Conservation (phyloP, 768 basidiomycete species). For the Lactifluus hygrophoroides region DNA sequence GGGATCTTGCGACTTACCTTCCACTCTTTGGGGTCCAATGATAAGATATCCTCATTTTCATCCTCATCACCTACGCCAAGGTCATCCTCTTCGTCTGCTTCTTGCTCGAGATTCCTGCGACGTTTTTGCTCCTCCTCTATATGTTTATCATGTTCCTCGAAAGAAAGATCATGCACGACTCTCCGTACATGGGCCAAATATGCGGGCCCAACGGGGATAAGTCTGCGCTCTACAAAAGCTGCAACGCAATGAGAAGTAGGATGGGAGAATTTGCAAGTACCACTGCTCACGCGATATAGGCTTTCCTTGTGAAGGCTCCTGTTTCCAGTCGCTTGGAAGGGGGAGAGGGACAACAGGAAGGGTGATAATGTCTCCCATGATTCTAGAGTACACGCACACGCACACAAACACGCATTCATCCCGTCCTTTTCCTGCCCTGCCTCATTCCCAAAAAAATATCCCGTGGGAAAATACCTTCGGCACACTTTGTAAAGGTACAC, state of each 20-base stretch:
- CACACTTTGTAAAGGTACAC: background rate
- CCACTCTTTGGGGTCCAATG: constrained; percentile 96
- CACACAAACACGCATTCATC: too few relatives aligned
- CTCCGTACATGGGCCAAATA: constrained; percentile 80
- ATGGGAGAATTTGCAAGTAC: constrained; percentile 1
- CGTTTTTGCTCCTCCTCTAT: constrained; percentile 46
- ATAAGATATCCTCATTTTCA: constrained; percentile 60
- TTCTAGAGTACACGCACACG: too few relatives aligned
- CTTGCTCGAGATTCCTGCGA: constrained; percentile 39
- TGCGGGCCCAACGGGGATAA: constrained; percentile 83
- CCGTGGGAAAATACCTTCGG: constrained; percentile 14
- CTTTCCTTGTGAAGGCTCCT: constrained; percentile 31
- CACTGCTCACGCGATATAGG: constrained; percentile 28
- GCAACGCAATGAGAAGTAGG: background rate
- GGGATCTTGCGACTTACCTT: constrained; percentile 48
- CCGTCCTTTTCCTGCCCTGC: background rate
- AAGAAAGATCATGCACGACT: constrained; percentile 63
- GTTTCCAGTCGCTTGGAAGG: constrained; percentile 37
- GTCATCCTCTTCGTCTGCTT: constrained; percentile 62
- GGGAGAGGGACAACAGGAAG: constrained; percentile 36
- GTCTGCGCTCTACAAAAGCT: constrained; percentile 38
- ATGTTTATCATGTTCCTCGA: constrained; percentile 74
- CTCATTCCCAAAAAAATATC: constrained; percentile 10
- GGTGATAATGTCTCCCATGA: constrained; percentile 24
- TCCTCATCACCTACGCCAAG: constrained; percentile 89